Conservation (phyloP, 768 basidiomycete genomes). For the Lepiota brunneoincarnata region DNA sequence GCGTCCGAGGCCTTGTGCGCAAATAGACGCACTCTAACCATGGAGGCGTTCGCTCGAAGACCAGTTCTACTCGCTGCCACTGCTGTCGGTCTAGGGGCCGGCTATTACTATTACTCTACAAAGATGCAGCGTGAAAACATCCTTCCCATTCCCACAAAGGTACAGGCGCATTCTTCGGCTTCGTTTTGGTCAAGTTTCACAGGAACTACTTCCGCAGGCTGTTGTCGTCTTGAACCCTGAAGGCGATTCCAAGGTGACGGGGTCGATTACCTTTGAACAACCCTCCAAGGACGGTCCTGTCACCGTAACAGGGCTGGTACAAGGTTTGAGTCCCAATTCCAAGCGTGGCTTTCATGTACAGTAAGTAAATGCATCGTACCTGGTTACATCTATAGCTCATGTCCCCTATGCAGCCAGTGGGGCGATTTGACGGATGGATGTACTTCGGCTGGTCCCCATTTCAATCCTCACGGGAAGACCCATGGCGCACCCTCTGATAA, state of each 20-base stretch:
- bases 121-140: neutral
- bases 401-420: constrained; percentile 25
- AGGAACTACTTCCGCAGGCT: constrained; percentile 22
- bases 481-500: constrained; percentile 63
- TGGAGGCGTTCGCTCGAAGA: neutral
- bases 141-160: constrained; percentile 18
- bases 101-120: constrained; percentile 2
- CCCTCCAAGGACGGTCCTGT: constrained; percentile 45
- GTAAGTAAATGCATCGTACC: constrained; percentile 36
- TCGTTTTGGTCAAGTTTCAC: neutral
- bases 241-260: constrained; percentile 57
- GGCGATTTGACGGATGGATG: constrained; percentile 73
- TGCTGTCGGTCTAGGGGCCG: constrained; percentile 4
- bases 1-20: neutral
- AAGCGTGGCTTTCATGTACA: constrained; percentile 80
- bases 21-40: neutral
- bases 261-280: constrained; percentile 69
- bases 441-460: constrained; percentile 69
- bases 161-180: neutral
- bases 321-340: constrained; percentile 54
- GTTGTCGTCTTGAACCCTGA: constrained; percentile 47
- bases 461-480: constrained; percentile 63
- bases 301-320: constrained; percentile 59
- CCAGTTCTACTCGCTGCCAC: constrained; percentile 3
- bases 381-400: neutral